phyloP scores from a whole-genome alignment of 139 green algal species.

The Picocystis salinarum region DNA sequence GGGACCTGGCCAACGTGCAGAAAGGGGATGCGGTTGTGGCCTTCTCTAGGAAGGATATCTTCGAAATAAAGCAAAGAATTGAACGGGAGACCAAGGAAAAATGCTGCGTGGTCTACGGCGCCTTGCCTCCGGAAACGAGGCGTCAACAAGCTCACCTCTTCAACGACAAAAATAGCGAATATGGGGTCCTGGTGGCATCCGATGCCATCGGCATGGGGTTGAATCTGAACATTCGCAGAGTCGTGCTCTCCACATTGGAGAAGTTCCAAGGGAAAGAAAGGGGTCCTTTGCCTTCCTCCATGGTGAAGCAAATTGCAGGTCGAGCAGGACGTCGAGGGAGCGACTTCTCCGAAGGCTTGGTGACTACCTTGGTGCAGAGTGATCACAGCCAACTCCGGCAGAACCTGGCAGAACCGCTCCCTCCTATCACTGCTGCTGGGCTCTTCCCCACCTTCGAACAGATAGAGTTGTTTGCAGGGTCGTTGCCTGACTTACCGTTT shows the following conservation, averaged over 20 bases:
- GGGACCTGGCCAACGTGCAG: constrained; percentile 25
- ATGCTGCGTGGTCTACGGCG: constrained; percentile 66
- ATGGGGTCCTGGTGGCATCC: constrained; percentile 64
- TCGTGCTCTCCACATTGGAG: constrained; percentile 64
- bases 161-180: constrained; percentile 51
- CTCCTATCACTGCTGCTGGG: not conserved
- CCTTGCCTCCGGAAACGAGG: constrained; percentile 64
- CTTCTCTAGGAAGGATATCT: constrained; percentile 69
- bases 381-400: not conserved
- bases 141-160: constrained; percentile 64
- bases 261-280: constrained; percentile 46
- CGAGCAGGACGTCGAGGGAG: constrained; percentile 18
- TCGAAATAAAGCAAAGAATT: constrained; percentile 35
- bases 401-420: not conserved
- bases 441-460: constrained; percentile 47
- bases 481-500: constrained; percentile 7
- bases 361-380: too few relatives aligned
- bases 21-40: constrained; percentile 82
- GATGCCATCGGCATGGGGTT: constrained; percentile 95
- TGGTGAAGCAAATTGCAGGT: constrained; percentile 34
- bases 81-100: constrained; percentile 16
- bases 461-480: constrained; percentile 31
- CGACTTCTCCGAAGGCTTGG: constrained; percentile 10
- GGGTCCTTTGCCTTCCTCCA: constrained; percentile 15
- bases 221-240: constrained; percentile 84